Percentiles rank a stretch among this genome's conserved stretches.
Evolutionary conservation across 1,284 basidiomycete genomes (phyloP).

Genomic region (Austroboletus olivaceoglutinosus): DNA sequence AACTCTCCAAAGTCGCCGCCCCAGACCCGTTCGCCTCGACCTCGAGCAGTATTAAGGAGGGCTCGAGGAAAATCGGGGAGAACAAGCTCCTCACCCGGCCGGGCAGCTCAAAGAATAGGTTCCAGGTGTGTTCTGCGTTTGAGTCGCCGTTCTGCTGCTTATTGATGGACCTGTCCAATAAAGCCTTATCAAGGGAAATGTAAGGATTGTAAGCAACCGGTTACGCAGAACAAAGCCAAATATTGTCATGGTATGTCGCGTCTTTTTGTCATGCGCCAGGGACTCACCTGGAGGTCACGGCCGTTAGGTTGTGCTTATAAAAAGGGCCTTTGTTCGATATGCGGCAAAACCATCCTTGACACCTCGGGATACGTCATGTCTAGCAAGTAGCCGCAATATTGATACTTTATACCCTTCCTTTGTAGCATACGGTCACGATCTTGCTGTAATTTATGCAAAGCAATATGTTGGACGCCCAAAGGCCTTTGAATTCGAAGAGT

Average conservation of each 20-base stretch:
- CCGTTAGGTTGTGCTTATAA: conserved; percentile 76
- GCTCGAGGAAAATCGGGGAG: conserved; percentile 76
- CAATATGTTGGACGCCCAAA: not conserved
- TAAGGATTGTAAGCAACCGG: conserved; percentile 77
- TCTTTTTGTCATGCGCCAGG: conserved; percentile 4
- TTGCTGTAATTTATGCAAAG: conserved; percentile 12
- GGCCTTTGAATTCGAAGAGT: not conserved
- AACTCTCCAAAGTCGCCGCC: conserved; percentile 78
- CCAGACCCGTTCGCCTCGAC: conserved; percentile 77
- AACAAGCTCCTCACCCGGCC: conserved; percentile 74
- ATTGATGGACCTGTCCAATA: conserved; percentile 12
- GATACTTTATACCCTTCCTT: conserved; percentile 22
- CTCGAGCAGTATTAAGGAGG: conserved; percentile 70
- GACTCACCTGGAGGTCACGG: conserved; percentile 5
- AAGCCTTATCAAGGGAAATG: conserved; percentile 81
- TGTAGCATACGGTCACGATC: conserved; percentile 16
- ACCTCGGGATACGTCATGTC: conserved; percentile 81
- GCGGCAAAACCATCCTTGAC: conserved; percentile 79
- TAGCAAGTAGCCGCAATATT: conserved; percentile 52
- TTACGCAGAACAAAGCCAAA: conserved; percentile 80
- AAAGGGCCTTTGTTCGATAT: conserved; percentile 80
- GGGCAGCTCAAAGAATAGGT: conserved; percentile 66
- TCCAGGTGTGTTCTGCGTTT: conserved; percentile 50
- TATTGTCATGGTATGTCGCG: conserved; percentile 71
- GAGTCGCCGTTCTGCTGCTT: conserved; percentile 1